These are phyloP conservation scores for Fusarium coffeatum DNA, from an alignment of 2,329 filamentous ascomycete species.

Conservation along the genomic window DNA sequence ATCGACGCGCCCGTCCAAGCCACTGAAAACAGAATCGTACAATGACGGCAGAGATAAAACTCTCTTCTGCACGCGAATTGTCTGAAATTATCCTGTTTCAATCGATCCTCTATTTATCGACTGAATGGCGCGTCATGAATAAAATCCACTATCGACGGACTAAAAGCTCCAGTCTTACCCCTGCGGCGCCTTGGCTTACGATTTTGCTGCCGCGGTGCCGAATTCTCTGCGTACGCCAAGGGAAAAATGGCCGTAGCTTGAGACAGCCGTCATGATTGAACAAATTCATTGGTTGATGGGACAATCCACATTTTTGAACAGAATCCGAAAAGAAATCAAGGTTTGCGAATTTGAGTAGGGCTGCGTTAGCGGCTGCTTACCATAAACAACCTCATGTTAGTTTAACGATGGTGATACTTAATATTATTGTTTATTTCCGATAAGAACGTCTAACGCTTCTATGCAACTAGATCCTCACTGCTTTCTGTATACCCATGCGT, in stretches of 20 bases:
- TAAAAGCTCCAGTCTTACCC: not conserved
- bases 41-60: not conserved
- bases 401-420: not conserved
- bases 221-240: not conserved
- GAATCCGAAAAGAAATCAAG: not conserved
- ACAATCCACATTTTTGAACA: not conserved
- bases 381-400: not conserved
- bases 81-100: not conserved
- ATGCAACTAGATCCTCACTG: not conserved
- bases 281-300: not conserved
- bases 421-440: not conserved
- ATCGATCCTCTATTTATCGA: not conserved
- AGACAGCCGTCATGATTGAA: not conserved
- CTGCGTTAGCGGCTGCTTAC: not conserved
- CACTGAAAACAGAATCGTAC: not conserved
- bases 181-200: not conserved
- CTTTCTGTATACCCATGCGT: not conserved
- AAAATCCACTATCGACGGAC: not conserved
- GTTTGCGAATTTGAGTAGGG: not conserved
- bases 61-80: not conserved
- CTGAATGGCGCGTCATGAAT: not conserved
- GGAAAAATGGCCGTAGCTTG: not conserved
- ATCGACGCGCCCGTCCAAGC: not conserved
- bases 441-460: accelerated
- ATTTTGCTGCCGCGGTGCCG: not conserved